Evolutionary conservation across 805 yeast genomes (phyloP).

Genomic region (Candida stauntonica): DNA sequence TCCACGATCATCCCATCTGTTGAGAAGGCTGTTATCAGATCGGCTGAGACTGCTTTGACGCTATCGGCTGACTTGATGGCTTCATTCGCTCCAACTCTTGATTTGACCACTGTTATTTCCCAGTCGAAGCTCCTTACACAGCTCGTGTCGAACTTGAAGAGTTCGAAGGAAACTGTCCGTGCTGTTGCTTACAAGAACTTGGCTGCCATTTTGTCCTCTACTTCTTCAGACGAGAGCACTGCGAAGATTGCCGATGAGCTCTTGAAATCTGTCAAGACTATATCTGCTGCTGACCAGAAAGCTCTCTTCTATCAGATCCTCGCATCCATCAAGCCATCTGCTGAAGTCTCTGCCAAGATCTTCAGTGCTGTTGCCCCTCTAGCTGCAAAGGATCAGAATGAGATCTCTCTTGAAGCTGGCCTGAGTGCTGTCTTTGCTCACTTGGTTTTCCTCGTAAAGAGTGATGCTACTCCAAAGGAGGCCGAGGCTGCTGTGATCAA

Average conservation of each 20-base stretch:
- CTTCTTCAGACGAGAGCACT: slow-evolving; percentile 28
- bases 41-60: slow-evolving; percentile 67
- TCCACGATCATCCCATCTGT: slow-evolving; percentile 50
- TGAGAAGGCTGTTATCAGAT: slow-evolving; percentile 71
- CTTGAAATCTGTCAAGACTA: slow-evolving; percentile 51
- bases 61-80: slow-evolving; percentile 49
- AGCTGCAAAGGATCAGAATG: slow-evolving; percentile 75
- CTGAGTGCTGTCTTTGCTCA: slow-evolving; percentile 47
- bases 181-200: slow-evolving; percentile 18
- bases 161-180: slow-evolving; percentile 67
- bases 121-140: slow-evolving; percentile 48
- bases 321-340: slow-evolving; percentile 26
- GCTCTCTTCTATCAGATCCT: slow-evolving; percentile 45
- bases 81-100: slow-evolving; percentile 31
- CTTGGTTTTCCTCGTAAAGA: slow-evolving; percentile 30
- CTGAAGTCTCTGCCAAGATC: slow-evolving; percentile 35
- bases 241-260: slow-evolving; percentile 46
- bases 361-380: slow-evolving; percentile 43
- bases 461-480: slow-evolving; percentile 11
- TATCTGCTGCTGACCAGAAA: slow-evolving; percentile 64
- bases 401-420: slow-evolving; percentile 47
- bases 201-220: slow-evolving; percentile 33
- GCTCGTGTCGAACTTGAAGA: slow-evolving; percentile 53
- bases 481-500: slow-evolving; percentile 24
- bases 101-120: slow-evolving; percentile 38